Percentiles rank a stretch among this genome's conserved stretches.
These are phyloP conservation scores for Penicillium sp. DNA, from an alignment of 2,329 filamentous ascomycete species.

Conservation along the genomic window DNA sequence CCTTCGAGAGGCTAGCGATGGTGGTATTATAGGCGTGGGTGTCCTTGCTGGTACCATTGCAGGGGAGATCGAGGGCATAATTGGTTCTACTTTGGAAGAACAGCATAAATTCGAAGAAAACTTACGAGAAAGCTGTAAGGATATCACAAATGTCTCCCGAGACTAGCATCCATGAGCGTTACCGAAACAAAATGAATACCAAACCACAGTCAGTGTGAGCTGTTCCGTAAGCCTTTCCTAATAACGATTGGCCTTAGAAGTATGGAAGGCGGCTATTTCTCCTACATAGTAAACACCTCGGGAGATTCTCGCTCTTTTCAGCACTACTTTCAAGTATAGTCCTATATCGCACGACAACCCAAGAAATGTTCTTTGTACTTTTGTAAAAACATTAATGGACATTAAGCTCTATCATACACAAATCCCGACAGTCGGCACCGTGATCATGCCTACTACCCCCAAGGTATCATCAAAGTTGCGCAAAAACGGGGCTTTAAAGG, in stretches of 20 bases:
- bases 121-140: not conserved
- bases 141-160: not conserved
- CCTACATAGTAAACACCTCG: too few relatives aligned
- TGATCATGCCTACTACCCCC: not conserved
- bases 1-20: slow-evolving; percentile 51
- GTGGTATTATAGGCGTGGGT: slow-evolving; percentile 53
- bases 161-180: not conserved
- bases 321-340: not conserved
- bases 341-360: not conserved
- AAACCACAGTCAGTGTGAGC: not conserved
- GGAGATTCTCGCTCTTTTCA: too few relatives aligned
- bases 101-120: not conserved
- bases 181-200: not conserved
- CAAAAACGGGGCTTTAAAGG: not conserved
- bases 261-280: too few relatives aligned
- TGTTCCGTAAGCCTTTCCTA: not conserved
- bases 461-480: not conserved
- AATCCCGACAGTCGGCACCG: not conserved
- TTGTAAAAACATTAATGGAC: not conserved
- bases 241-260: not conserved
- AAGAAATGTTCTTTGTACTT: not conserved
- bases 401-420: slow-evolving; percentile 17
- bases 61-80: slow-evolving; percentile 32
- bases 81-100: slow-evolving; percentile 13
- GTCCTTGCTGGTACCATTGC: slow-evolving; percentile 50